Percentiles rank a stretch among this genome's conserved stretches.
phyloP scores from a whole-genome alignment of 2,329 filamentous ascomycete species.

The Neopestalotiopsis sp. region DNA sequence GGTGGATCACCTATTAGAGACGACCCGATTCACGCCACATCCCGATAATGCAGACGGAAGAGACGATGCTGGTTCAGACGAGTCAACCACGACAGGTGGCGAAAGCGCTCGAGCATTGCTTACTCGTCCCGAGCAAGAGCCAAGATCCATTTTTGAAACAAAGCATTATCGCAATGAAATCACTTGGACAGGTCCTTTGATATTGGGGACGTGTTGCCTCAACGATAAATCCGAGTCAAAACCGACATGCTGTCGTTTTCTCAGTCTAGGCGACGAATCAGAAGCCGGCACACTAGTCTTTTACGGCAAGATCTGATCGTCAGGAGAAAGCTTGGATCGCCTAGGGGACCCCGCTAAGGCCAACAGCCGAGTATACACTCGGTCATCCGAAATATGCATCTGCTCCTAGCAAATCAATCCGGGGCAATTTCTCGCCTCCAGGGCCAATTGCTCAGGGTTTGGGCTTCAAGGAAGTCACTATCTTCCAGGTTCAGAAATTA shows the following conservation, averaged over 20 bases:
- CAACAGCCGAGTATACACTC: slow-evolving; percentile 1
- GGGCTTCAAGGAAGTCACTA: neutral
- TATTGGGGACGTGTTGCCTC: neutral
- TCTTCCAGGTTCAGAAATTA: slow-evolving; percentile 3
- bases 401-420: neutral
- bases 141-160: neutral
- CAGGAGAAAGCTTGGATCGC: neutral
- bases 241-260: neutral
- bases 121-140: neutral
- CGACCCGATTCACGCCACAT: neutral
- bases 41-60: neutral
- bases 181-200: neutral
- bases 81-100: neutral
- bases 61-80: neutral
- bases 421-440: neutral
- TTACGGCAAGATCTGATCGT: neutral
- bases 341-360: neutral
- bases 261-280: neutral
- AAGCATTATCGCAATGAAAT: neutral
- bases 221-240: neutral
- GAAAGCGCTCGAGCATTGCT: neutral
- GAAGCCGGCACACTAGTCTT: neutral
- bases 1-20: neutral
- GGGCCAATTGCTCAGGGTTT: neutral
- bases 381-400: neutral